Evolutionary conservation across 2,329 filamentous ascomycete genomes (phyloP).

Genomic region (Plectosphaerella cucumerina): DNA sequence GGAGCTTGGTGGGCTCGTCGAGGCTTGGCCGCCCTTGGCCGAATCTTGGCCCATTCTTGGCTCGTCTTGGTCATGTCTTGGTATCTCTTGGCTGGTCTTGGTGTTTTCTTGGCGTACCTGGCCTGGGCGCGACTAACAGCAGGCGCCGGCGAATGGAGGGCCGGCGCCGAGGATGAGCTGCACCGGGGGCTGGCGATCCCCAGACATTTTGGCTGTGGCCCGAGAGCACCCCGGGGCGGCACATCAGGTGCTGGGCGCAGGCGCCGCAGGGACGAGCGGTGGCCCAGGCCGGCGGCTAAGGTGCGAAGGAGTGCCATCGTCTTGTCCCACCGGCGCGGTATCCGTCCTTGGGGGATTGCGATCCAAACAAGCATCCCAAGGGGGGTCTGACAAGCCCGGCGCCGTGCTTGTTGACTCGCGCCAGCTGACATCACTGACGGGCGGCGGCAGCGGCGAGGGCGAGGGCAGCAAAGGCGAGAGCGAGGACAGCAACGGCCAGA

Average conservation of each 20-base stretch:
- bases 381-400: background rate
- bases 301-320: background rate
- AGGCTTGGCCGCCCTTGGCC: background rate
- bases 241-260: background rate
- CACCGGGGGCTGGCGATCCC: background rate
- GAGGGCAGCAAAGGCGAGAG: background rate
- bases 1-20: too few species aligned
- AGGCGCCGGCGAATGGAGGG: background rate
- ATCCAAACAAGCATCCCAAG: background rate
- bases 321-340: background rate
- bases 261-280: background rate
- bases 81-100: background rate
- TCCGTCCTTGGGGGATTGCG: background rate
- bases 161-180: background rate
- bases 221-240: background rate
- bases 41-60: background rate
- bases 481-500: background rate
- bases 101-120: background rate
- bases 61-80: background rate
- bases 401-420: background rate
- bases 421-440: conserved; percentile 1
- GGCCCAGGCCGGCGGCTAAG: background rate
- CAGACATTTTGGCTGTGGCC: background rate
- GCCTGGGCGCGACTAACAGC: background rate
- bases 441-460: background rate